Evolutionary conservation across 2,329 filamentous ascomycete species (phyloP).

Genomic region (Mycosphaerella sp.): DNA sequence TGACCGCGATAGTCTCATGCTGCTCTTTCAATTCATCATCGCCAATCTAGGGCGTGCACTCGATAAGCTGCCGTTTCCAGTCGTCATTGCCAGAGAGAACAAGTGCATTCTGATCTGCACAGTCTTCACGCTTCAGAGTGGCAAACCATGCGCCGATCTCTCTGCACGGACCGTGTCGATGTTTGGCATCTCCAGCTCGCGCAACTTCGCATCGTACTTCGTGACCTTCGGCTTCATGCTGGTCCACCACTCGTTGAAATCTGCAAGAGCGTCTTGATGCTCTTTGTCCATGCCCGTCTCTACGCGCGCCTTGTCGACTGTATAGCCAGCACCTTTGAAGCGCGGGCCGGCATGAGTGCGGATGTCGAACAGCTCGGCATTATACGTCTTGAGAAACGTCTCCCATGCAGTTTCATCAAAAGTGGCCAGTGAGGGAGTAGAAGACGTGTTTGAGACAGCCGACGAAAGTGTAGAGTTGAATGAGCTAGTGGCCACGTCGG

Average conservation of each 20-base stretch:
- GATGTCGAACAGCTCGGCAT: slow-evolving; percentile 34
- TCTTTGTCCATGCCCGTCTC: slow-evolving; percentile 21
- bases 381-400: slow-evolving; percentile 26
- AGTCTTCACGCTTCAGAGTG: slow-evolving; percentile 4
- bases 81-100: neutral
- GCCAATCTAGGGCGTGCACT: too few species aligned
- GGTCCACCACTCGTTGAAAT: slow-evolving; percentile 39
- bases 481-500: slow-evolving; percentile 1
- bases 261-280: slow-evolving; percentile 24
- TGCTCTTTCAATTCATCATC: neutral
- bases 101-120: too few species aligned
- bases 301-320: slow-evolving; percentile 25
- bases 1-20: neutral
- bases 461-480: slow-evolving; percentile 9
- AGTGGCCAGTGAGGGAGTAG: slow-evolving; percentile 5
- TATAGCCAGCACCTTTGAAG: slow-evolving; percentile 37
- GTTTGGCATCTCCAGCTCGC: slow-evolving; percentile 17
- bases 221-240: slow-evolving; percentile 33
- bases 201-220: slow-evolving; percentile 28
- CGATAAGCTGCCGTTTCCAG: neutral
- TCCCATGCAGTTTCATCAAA: slow-evolving; percentile 33
- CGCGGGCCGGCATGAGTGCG: slow-evolving; percentile 37
- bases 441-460: slow-evolving; percentile 5
- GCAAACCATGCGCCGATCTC: slow-evolving; percentile 15
- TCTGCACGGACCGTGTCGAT: slow-evolving; percentile 19